Base-by-base conservation (phyloP, 1,284 basidiomycete genomes). In the Mrakiaceae sp. region DNA sequence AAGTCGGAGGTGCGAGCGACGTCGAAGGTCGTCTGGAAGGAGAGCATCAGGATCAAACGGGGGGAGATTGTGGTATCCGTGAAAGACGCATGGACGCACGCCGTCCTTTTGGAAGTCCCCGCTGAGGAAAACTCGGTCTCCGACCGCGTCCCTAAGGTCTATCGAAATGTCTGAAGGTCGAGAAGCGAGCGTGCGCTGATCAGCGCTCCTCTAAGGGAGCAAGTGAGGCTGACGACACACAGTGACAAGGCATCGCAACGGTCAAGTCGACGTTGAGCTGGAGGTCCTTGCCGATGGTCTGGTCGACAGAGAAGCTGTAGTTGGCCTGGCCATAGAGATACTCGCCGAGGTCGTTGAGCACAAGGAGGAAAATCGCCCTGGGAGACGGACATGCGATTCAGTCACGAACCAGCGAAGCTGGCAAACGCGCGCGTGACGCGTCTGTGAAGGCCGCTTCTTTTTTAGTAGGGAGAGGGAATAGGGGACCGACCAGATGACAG, bases 251-350 rank as follows among this genome's bases (percentile, higher is more conserved):
- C 83, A 93, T 96, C 69, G 88, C 88, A 40, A 97, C 87, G 11
- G 90, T 84, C 75, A 95, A 75, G 76, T 97, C 93, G 63, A 96
- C 81, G 74, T 97, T 96, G 68, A 97, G 79, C 69, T 85, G 83
- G 78, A 97, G 79, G 64, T 81, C 84, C 68, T 82, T 84, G 27
- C 77, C 77, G 42, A 80, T 75, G n/a, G n/a, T 56, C 27, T 78
- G 76, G 72, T 95, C 92, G 61, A 97, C 86, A 67, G 82, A 84
- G 75, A 95, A 97, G 70, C 86, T 84, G 71, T 87, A 87, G 70
- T 87, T 86, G 10, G 89, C 87, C 81, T 91, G 92, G 59, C 93
- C 93, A 82, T 88, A 97, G 47, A 98, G 78, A 72, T 85, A 98
- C 72, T 95, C 90, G 58, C 85, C 85, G 55, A 95, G 77, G 71